phyloP scores from a whole-genome alignment of 116 monocot species.

The Zostera marina region DNA sequence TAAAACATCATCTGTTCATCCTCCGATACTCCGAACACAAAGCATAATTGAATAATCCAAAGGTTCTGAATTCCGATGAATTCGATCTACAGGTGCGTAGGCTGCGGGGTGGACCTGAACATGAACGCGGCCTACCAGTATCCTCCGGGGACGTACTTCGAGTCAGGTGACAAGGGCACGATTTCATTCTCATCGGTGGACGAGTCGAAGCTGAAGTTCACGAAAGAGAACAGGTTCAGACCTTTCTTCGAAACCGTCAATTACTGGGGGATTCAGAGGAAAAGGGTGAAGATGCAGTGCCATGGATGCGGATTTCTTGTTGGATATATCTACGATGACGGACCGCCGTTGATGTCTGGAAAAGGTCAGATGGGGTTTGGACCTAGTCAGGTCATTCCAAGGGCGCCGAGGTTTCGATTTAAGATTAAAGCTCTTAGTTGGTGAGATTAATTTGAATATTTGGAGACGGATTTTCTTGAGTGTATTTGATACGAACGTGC shows the following conservation, averaged over 20 bases:
- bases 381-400: conserved; percentile 78
- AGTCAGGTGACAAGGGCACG: conserved; percentile 78
- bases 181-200: conserved; percentile 84
- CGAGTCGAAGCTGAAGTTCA: conserved; percentile 60
- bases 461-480: no score
- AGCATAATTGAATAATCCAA: no score
- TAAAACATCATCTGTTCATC: no score
- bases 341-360: conserved; percentile 65
- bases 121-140: conserved; percentile 41
- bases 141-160: conserved; percentile 74
- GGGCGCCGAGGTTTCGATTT: conserved; percentile 80
- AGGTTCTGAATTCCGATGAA: no score
- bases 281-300: conserved; percentile 54
- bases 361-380: conserved; percentile 78
- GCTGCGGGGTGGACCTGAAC: conserved; percentile 66
- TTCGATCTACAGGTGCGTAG: conserved; percentile 27
- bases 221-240: conserved; percentile 52
- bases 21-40: no score
- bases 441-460: no score
- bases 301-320: conserved; percentile 50
- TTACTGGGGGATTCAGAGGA: conserved; percentile 93
- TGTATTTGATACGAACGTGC: no score
- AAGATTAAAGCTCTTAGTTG: conserved; percentile 43
- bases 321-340: conserved; percentile 82
- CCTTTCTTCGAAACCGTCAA: conserved; percentile 91